Percentiles rank a stretch among this genome's conserved stretches.
Evolutionary conservation across 257 asterid species (phyloP).

Genomic region (Solanum stenotomum): DNA sequence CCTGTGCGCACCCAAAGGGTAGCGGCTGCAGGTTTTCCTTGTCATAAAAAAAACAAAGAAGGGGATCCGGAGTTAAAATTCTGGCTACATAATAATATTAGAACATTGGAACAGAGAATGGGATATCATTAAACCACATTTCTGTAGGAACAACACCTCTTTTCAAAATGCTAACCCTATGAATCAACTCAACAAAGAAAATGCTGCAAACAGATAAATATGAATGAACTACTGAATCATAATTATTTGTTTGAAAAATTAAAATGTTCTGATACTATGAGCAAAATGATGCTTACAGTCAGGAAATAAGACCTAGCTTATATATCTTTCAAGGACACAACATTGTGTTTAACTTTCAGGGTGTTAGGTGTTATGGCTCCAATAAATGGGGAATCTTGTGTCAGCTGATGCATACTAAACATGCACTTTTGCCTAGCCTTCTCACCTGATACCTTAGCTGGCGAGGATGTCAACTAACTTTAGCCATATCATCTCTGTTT

Average conservation of each 20-base stretch:
- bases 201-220: background rate
- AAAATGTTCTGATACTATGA: background rate
- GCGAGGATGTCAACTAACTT: background rate
- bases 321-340: background rate
- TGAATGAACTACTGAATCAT: background rate
- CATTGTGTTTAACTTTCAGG: background rate
- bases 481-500: background rate
- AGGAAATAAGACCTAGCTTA: background rate
- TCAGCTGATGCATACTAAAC: background rate
- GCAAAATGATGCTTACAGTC: background rate
- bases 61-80: background rate
- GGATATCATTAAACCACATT: background rate
- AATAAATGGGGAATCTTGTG: background rate
- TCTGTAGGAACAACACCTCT: background rate
- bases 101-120: background rate
- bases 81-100: background rate
- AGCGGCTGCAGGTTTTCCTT: background rate
- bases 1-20: background rate
- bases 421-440: background rate
- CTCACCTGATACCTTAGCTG: background rate
- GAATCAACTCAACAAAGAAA: background rate
- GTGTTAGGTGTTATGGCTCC: background rate
- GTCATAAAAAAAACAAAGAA: background rate
- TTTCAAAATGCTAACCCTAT: background rate
- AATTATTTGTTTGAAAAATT: background rate